Evolutionary conservation across 257 asterid species (phyloP), one percentile per base, ranked within the genome.

Genomic region (Datura wrightii): DNA sequence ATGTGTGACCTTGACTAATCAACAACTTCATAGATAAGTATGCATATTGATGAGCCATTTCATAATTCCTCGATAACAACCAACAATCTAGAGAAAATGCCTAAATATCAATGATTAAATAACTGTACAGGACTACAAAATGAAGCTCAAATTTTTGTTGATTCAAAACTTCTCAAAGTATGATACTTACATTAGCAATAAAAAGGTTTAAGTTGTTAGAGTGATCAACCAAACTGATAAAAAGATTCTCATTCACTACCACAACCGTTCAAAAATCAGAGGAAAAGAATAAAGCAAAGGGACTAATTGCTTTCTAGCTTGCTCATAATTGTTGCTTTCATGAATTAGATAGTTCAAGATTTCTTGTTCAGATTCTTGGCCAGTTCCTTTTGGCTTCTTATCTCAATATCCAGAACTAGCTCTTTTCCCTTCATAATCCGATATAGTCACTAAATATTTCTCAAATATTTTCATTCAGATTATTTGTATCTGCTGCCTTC

Each of bases 321-420:
- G 71, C 44, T n/a, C 71, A 63, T 11, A 11, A 44, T 63, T 31
- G 44, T 63, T 63, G 71, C 71, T 63, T 63, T 34, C 44, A 63
- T 63, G 44, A 63, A 39, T 63, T 65, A 65, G 10, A 34, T 63
- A 63, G 72, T 42, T 34, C 31, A 67, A 67, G 50, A 67, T 67
- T 67, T 67, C 48, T 67, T 16, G 31, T 67, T 67, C 76, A 67
- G 24, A 67, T 67, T 67, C 50, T 39, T 67, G 34, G 50, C 76
- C 31, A 67, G 76, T 39, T 67, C 31, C 31, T 37, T 53, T 67
- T 37, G 24, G 76, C 76, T 16, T 70, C 54, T 70, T 70, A 41
- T 34, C 79, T 66, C 76, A 66, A 37, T 66, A 41, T 39, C 4
- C 36, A 69, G 34, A 69, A 69, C 34, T 69, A 16, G 52, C 36